A percentile compares a stretch with the other conserved stretches of the same genome.
phyloP scores from a whole-genome alignment of 129 eudicot species.

The Flaveria trinervia region DNA sequence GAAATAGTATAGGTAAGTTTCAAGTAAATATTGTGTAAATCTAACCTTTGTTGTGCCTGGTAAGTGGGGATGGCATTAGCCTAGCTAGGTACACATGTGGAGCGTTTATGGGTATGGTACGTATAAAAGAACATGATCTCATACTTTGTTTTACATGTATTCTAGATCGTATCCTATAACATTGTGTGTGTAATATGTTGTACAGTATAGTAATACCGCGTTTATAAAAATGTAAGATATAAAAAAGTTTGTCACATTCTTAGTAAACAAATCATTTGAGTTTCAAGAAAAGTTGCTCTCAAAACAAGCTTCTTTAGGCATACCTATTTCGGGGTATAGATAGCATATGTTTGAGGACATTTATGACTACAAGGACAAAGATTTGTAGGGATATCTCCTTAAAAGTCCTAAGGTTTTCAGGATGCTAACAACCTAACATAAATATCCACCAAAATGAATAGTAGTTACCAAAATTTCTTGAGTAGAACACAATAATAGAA shows the following conservation, averaged over 20 bases:
- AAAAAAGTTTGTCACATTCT: neutral
- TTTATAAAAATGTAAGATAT: neutral
- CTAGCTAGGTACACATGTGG: neutral
- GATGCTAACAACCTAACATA: slow-evolving; percentile 36
- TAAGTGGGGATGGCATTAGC: too few species aligned
- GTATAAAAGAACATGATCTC: neutral
- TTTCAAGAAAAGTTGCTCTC: slow-evolving; percentile 13
- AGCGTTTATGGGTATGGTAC: neutral
- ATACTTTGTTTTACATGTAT: too few species aligned
- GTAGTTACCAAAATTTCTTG: slow-evolving; percentile 29
- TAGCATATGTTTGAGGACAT: neutral
- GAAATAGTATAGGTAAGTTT: too few species aligned
- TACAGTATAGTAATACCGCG: too few species aligned
- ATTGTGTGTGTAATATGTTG: too few species aligned
- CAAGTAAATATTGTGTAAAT: too few species aligned
- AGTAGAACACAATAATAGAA: slow-evolving; percentile 14
- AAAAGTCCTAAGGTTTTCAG: slow-evolving; percentile 9
- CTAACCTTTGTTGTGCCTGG: too few species aligned
- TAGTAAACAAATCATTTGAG: slow-evolving; percentile 6
- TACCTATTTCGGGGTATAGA: slow-evolving; percentile 22
- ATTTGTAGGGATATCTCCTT: slow-evolving; percentile 25
- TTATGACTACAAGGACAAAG: slow-evolving; percentile 13
- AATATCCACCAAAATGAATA: slow-evolving; percentile 21
- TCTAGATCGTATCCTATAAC: too few species aligned
- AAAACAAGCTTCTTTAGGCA: slow-evolving; percentile 21